A percentile compares a stretch with the other conserved stretches of the same genome.
These are phyloP conservation scores for Trametes meyenii DNA, from an alignment of 768 basidiomycete species.

Conservation along the genomic window DNA sequence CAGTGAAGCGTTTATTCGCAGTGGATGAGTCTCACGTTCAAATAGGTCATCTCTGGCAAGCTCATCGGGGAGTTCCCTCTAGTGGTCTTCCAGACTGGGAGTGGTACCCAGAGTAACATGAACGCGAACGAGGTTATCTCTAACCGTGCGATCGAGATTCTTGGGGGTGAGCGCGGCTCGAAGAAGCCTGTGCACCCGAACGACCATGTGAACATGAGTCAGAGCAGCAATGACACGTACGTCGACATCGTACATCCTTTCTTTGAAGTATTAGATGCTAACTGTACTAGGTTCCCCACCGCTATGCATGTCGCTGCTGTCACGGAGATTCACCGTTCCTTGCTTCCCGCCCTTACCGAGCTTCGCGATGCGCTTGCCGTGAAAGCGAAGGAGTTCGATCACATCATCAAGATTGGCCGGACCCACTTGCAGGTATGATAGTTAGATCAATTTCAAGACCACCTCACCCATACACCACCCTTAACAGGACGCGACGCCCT, in stretches of 20 bases:
- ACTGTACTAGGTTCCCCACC: slow-evolving; percentile 81
- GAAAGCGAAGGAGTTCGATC: slow-evolving; percentile 81
- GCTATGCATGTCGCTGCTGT: slow-evolving; percentile 99
- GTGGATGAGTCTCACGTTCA: background rate
- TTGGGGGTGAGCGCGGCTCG: slow-evolving; percentile 93
- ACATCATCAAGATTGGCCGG: slow-evolving; percentile 98
- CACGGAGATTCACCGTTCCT: slow-evolving; percentile 74
- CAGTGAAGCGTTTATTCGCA: background rate
- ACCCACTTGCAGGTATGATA: slow-evolving; percentile 82
- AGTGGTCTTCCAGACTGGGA: slow-evolving; percentile 99
- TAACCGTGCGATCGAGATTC: slow-evolving; percentile 95
- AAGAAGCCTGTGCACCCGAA: slow-evolving; percentile 99
- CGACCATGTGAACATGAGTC: slow-evolving; percentile 99
- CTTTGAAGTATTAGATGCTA: background rate
- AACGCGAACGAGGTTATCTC: slow-evolving; percentile 98
- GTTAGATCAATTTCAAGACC: background rate
- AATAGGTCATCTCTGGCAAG: slow-evolving; percentile 94
- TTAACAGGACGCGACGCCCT: slow-evolving; percentile 88
- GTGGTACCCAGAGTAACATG: slow-evolving; percentile 99
- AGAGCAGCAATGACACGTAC: slow-evolving; percentile 97
- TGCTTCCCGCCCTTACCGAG: slow-evolving; percentile 85
- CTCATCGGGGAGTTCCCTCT: slow-evolving; percentile 95
- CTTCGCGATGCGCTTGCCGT: slow-evolving; percentile 82
- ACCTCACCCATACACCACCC: background rate
- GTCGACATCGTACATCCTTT: slow-evolving; percentile 34